Base-by-base conservation (phyloP, 352 stramenopile species). In the Globisporangium takayamanum region DNA sequence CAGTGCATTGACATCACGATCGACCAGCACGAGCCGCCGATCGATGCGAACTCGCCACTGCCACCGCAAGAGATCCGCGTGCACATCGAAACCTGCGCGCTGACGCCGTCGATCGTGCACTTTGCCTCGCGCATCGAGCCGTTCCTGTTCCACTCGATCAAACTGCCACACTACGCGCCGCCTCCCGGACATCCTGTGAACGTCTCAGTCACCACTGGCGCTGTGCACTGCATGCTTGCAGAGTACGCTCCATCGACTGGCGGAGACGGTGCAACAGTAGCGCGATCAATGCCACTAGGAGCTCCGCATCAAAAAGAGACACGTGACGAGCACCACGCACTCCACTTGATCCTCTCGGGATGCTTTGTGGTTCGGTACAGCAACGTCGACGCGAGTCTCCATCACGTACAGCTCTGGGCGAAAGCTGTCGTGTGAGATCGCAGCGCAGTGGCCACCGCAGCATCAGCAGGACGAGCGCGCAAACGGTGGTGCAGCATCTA, bases 351-450 rank as follows among this genome's bases (percentile, higher is more conserved):
- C 42, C 50, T 78, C 8, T 85, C 70, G 44, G 81, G 81, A 0
- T 88, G 79, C 55, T 68, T 85, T 12, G 76, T 89, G 15, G 64
- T 81, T 20, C 59, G 77, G 5, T 85, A 84, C 28, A 78, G 60
- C 16, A 79, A 75, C 39, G 63, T 58, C 1, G 69, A 87, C 18
- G 62, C 69, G 3, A 64, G 69, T 0, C 69, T 76, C 4, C 78
- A 81, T 39, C 72, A 76, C 22, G 66, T 80, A 0, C 79, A 89
- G 53, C 15, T 87, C 3, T 53, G 77, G 81, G 3, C 67, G 79
- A 2, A 89, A 91, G 52, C 86, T 91, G 79, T 84, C 72, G 10
- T 57, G 88, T 2, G 81, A 85, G 48, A 73, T 88, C 3, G 70
- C 68, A 2, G 73, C 75, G 0, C 64, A 75, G 39, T 89, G 79